Evolutionary conservation across 345 rosid species (phyloP), one percentile per base, ranked within the genome.

Genomic region (Eucalyptus lansdowneana): DNA sequence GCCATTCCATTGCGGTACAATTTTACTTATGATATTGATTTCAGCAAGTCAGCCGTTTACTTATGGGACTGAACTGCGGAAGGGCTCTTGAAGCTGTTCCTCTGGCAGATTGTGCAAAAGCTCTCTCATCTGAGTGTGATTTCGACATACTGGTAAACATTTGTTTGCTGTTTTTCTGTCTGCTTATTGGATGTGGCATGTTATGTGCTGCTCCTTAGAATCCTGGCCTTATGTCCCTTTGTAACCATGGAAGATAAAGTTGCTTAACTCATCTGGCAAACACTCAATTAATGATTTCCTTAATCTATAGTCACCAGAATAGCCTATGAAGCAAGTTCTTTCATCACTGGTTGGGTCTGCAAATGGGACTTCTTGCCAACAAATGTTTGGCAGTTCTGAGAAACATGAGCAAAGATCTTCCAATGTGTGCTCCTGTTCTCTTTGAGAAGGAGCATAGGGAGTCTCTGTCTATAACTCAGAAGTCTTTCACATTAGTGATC

Each of bases 11-110:
- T 69, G 9, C 49, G 40, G 58, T 87, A 81, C 40, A 37, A 67
- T 58, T 9, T 22, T 86, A 29, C 45, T 91, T 34, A 37, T 15
- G 16, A 40, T 90, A 37, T 29, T 87, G 37, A 90, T 89, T 92
- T 67, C 94, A 97, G 98, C 98, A 98, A 93, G 99, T 95, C 67
- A 94, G 94, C 89, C 93, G 97, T 72, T 87, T 97, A 93, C 95
- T 97, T 67, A 89, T 92, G 10, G 98, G 99, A 44, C 89, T 96
- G 88, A 97, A 97, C 92, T 95, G 97, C 89, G 99, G 98, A 45
- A 93, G 53, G 88, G 37, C 95, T 5, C 94, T 97, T 87, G 93
- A 92, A 88, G 87, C 81, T 83, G 83, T 97, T 88, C 89, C 88
- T 91, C 90, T 95, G 9, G 93, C 95, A 6, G 96, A 94, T 21